Evolutionary conservation across 768 basidiomycete species (phyloP).

Genomic region (Coprinopsis cinerea): DNA sequence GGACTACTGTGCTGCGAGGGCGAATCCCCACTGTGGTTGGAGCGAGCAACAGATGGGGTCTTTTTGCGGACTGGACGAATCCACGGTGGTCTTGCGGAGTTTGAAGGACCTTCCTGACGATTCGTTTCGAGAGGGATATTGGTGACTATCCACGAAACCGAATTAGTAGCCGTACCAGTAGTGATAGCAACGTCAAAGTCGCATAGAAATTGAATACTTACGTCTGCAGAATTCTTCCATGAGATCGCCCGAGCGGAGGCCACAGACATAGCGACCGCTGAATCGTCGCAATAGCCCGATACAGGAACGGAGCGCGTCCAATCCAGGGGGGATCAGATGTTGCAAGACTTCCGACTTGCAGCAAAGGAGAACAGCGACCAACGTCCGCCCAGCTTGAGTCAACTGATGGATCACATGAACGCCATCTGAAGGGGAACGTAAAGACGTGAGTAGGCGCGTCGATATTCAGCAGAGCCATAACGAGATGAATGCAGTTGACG

Average conservation of each 20-base stretch:
- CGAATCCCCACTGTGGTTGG: constrained; percentile 37
- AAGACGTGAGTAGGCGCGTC: constrained; percentile 11
- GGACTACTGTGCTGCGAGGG: constrained; percentile 52
- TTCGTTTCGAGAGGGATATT: constrained; percentile 80
- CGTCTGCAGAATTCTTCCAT: constrained; percentile 94
- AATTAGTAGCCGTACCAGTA: constrained; percentile 6
- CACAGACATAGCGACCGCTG: constrained; percentile 89
- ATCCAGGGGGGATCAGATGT: constrained; percentile 70
- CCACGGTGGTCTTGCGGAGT: constrained; percentile 68
- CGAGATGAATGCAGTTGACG: constrained; percentile 4
- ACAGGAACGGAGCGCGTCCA: constrained; percentile 84
- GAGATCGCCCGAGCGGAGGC: constrained; percentile 83
- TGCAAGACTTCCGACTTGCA: constrained; percentile 78
- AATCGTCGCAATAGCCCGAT: constrained; percentile 84
- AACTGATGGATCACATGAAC: constrained; percentile 95
- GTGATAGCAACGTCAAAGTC: constrained; percentile 7
- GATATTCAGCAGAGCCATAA: constrained; percentile 2
- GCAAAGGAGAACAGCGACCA: constrained; percentile 82
- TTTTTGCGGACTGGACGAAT: constrained; percentile 84
- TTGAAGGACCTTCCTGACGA: constrained; percentile 40
- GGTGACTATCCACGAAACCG: constrained; percentile 45
- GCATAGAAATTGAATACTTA: constrained; percentile 25
- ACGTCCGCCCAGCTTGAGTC: constrained; percentile 87
- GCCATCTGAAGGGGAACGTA: constrained; percentile 51
- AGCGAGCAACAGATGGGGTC: constrained; percentile 43